Evolutionary conservation across 1,284 basidiomycete species (phyloP).

Genomic region (Leccinum insolens): DNA sequence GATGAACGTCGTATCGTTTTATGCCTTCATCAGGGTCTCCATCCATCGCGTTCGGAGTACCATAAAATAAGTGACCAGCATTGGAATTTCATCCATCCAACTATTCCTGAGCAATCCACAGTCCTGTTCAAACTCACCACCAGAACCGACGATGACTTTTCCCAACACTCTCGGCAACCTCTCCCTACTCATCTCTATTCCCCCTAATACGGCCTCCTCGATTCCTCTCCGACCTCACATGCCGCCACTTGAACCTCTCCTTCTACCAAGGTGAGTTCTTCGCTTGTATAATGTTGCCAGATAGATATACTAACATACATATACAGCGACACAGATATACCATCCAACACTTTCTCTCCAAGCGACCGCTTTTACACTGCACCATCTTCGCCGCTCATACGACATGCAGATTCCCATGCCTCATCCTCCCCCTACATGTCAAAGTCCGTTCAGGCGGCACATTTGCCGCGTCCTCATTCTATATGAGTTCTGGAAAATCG

Average conservation of each 20-base stretch:
- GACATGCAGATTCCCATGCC: no score
- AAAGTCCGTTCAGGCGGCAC: no score
- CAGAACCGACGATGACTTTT: no score
- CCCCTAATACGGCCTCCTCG: neutral
- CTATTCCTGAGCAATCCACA: neutral
- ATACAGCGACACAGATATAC: no score
- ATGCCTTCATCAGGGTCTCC: neutral
- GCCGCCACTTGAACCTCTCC: neutral
- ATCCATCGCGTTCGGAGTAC: neutral
- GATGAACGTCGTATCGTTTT: neutral
- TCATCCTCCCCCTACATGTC: no score
- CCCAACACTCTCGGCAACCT: conserved; percentile 40
- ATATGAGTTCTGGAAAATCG: no score
- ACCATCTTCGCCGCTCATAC: no score
- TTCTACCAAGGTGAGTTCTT: neutral
- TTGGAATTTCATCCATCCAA: neutral
- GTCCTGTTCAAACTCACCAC: neutral
- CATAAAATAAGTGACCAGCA: neutral
- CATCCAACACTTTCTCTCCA: no score
- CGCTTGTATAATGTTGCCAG: neutral
- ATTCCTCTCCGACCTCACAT: neutral
- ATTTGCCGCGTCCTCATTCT: no score
- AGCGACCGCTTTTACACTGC: no score
- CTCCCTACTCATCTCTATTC: neutral
- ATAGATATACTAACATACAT: no score